phyloP scores from a whole-genome alignment of 306 rosid species.

The Gillenia trifoliata region DNA sequence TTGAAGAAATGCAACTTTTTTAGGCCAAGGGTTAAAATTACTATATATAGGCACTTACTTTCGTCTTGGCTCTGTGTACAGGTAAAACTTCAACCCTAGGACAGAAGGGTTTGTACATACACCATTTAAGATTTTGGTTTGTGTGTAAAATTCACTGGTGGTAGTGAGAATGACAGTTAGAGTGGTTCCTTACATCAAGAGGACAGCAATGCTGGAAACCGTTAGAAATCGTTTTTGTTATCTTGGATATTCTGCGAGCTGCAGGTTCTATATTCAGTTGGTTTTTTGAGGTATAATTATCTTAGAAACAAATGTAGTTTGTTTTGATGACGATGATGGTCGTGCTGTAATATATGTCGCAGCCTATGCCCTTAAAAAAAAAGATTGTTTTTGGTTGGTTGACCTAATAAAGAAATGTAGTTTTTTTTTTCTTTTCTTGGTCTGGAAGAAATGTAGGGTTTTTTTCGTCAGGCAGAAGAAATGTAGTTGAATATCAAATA shows the following conservation, averaged over 20 bases:
- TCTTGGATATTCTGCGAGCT: neutral
- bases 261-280: neutral
- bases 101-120: slow-evolving; percentile 42
- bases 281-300: neutral
- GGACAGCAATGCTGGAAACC: neutral
- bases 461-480: too few species aligned
- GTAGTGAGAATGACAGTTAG: slow-evolving; percentile 24
- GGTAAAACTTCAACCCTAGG: slow-evolving; percentile 37
- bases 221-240: neutral
- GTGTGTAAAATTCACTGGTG: slow-evolving; percentile 30
- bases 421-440: neutral
- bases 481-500: neutral
- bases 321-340: neutral
- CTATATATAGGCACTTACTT: neutral
- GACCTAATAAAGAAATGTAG: neutral
- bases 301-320: neutral
- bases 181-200: slow-evolving; percentile 22
- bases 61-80: slow-evolving; percentile 25
- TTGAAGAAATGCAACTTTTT: neutral
- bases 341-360: too few species aligned
- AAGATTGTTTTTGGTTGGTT: too few species aligned
- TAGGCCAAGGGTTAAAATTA: neutral
- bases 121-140: slow-evolving; percentile 30
- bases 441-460: neutral
- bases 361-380: too few species aligned